Conservation (phyloP, 768 basidiomycete genomes). For the Lentinula sp. region DNA sequence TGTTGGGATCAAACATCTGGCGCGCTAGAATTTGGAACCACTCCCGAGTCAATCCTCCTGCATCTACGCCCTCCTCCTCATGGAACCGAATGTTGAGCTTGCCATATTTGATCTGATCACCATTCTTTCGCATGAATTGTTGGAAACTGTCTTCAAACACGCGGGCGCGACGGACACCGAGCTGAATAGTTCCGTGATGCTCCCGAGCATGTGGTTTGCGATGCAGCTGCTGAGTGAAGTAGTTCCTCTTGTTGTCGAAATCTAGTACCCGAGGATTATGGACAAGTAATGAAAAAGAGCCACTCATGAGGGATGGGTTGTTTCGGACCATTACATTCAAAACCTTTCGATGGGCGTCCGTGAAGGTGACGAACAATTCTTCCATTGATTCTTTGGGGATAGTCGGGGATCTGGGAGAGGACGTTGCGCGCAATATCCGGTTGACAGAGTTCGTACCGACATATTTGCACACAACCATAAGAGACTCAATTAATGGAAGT, state of each 20-base stretch:
- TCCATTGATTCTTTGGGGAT: conserved; percentile 76
- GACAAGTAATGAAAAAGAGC: conserved; percentile 93
- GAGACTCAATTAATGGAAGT: conserved; percentile 88
- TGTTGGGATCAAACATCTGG: conserved; percentile 99
- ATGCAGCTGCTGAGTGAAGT: conserved; percentile 89
- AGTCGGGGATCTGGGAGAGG: conserved; percentile 64
- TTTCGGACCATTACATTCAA: conserved; percentile 97
- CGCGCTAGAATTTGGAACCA: conserved; percentile 98
- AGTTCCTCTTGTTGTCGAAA: conserved; percentile 99
- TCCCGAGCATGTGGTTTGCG: conserved; percentile 74
- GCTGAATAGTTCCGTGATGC: conserved; percentile 75
- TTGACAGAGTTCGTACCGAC: conserved; percentile 60
- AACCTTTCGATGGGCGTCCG: conserved; percentile 87
- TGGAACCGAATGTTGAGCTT: conserved; percentile 96
- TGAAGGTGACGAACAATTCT: conserved; percentile 89
- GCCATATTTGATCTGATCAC: conserved; percentile 96
- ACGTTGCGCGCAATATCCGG: conserved; percentile 54
- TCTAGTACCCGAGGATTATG: conserved; percentile 95
- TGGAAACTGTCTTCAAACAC: conserved; percentile 99
- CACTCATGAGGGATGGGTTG: conserved; percentile 96
- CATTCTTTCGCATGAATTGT: conserved; percentile 80
- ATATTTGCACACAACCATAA: conserved; percentile 99
- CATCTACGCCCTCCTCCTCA: conserved; percentile 97
- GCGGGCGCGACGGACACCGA: conserved; percentile 84
- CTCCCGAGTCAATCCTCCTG: conserved; percentile 95